Conservation (phyloP, 2,329 filamentous ascomycete genomes). For the Claviceps africana region DNA sequence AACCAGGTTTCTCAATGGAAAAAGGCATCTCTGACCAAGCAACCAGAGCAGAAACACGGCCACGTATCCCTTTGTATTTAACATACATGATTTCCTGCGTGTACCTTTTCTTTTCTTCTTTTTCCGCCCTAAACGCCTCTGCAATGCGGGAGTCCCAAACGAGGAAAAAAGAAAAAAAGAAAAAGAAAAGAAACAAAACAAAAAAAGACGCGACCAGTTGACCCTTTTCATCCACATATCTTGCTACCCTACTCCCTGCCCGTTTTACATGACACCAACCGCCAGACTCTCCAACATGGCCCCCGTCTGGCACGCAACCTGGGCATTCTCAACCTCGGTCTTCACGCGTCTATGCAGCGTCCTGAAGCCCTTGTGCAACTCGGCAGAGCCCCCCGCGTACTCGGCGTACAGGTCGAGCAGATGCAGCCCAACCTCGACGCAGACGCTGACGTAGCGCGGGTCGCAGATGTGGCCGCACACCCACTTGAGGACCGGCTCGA, state of each 20-base stretch:
- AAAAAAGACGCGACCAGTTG: background rate
- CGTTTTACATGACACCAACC: conserved; percentile 6
- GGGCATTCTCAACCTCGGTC: conserved; percentile 66
- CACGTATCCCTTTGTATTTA: background rate
- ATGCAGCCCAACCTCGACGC: conserved; percentile 69
- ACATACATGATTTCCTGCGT: background rate
- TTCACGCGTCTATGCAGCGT: conserved; percentile 57
- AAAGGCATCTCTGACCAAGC: background rate
- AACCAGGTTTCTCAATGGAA: background rate
- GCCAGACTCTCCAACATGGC: conserved; percentile 74
- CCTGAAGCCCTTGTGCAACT: conserved; percentile 58
- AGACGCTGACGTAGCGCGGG: conserved; percentile 65
- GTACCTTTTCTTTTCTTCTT: background rate
- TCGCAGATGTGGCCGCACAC: conserved; percentile 67
- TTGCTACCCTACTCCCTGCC: background rate
- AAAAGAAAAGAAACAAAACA: background rate
- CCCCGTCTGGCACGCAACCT: conserved; percentile 65
- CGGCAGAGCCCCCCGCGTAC: conserved; percentile 57
- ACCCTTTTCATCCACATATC: background rate
- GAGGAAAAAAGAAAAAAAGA: background rate
- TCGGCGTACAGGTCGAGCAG: conserved; percentile 80
- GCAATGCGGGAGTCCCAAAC: conserved; percentile 3
- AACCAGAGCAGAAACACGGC: background rate
- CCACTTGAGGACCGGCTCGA: conserved; percentile 77
- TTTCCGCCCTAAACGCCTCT: conserved; percentile 3